Evolutionary conservation across 495 filamentous ascomycete genomes (phyloP).

Genomic region (Xylaria palmicola): DNA sequence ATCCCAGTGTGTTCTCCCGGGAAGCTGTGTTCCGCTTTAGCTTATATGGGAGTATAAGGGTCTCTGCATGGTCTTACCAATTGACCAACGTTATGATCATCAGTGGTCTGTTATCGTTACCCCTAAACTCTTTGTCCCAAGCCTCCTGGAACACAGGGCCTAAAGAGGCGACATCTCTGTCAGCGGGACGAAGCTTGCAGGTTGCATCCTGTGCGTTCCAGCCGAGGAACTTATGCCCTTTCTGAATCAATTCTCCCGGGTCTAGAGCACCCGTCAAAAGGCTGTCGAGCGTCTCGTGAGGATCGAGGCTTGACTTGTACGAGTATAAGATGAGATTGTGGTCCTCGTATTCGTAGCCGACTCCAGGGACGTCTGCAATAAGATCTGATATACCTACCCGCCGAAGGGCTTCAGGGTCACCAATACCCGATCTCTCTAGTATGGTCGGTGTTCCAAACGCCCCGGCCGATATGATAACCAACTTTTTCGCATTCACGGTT

Average conservation of each 20-base stretch:
- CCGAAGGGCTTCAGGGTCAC: constrained; percentile 32
- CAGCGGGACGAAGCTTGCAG: constrained; percentile 33
- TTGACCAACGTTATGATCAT: constrained; percentile 24
- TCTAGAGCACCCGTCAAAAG: constrained; percentile 28
- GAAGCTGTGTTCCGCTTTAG: constrained; percentile 14
- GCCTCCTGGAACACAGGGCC: constrained; percentile 28
- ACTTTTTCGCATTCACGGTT: constrained; percentile 43
- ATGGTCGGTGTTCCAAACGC: constrained; percentile 49
- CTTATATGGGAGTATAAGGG: neutral
- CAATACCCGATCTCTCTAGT: constrained; percentile 57
- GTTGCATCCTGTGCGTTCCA: constrained; percentile 39
- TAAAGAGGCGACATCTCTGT: constrained; percentile 30
- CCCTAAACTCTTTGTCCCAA: constrained; percentile 37
- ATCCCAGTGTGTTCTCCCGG: constrained; percentile 28
- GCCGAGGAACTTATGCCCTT: constrained; percentile 24
- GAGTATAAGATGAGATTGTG: constrained; percentile 32
- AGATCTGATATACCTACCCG: constrained; percentile 17
- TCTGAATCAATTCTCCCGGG: constrained; percentile 22
- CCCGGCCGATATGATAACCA: constrained; percentile 55
- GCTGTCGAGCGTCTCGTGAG: constrained; percentile 21
- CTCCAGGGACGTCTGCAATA: constrained; percentile 34
- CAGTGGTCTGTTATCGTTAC: constrained; percentile 28
- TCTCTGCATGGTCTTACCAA: constrained; percentile 13
- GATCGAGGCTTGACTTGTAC: constrained; percentile 17
- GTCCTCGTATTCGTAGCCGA: constrained; percentile 41